These are phyloP conservation scores for Rhododendron kiyosumense DNA, from an alignment of 148 eudicot genomes.

Conservation along the genomic window DNA sequence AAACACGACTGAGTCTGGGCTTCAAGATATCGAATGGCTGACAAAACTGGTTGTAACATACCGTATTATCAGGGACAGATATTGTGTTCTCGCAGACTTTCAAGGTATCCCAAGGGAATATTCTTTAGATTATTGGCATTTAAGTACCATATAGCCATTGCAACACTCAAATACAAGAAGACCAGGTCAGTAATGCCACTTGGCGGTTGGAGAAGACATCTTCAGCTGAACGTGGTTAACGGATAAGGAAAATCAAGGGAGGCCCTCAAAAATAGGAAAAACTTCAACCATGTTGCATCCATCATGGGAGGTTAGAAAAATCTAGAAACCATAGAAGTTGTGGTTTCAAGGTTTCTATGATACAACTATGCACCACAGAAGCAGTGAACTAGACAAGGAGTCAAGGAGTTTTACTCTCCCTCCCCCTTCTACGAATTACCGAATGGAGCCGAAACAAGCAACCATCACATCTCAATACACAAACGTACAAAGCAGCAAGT, in stretches of 20 bases:
- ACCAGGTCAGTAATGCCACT: not conserved
- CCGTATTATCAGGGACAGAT: not conserved
- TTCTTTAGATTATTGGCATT: not conserved
- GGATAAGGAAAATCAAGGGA: not conserved
- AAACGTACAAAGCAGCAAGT: slow-evolving; percentile 3
- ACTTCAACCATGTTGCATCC: not conserved
- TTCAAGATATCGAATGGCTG: not conserved
- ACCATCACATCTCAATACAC: not conserved
- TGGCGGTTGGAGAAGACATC: not conserved
- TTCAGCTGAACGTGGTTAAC: not conserved
- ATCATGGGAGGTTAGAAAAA: too few relatives aligned
- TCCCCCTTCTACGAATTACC: not conserved
- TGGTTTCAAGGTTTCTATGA: not conserved
- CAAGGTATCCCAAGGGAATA: not conserved
- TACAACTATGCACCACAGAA: not conserved
- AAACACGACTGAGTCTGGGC: not conserved
- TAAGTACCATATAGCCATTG: not conserved
- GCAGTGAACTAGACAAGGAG: not conserved
- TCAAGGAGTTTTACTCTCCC: not conserved
- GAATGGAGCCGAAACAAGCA: not conserved
- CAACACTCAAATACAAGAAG: not conserved
- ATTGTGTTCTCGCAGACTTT: not conserved
- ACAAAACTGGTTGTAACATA: not conserved
- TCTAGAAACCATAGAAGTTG: too few relatives aligned
- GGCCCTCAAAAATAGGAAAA: not conserved